These are phyloP conservation scores for Crithidia mellificae DNA, from an alignment of 208 protist species.

Conservation along the genomic window DNA sequence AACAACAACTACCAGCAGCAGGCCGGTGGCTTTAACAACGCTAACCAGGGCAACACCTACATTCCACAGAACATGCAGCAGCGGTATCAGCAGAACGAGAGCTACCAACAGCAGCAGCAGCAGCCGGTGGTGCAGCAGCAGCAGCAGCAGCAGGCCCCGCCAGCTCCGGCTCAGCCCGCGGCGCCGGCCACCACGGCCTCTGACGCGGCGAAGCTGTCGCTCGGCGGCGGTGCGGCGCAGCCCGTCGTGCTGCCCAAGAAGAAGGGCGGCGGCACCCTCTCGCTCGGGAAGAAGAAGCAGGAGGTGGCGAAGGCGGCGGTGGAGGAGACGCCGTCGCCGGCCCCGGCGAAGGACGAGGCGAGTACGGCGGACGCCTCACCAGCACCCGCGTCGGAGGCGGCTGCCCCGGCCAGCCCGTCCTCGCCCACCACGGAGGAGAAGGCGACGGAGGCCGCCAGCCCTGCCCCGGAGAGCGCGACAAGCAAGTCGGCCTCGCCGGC, in stretches of 20 bases:
- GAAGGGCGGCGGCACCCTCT: slow-evolving; percentile 70
- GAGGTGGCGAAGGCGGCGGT: slow-evolving; percentile 41
- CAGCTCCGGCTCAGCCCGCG: slow-evolving; percentile 4
- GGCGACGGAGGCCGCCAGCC: not conserved
- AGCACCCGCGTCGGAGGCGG: slow-evolving; percentile 4
- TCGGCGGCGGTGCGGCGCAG: slow-evolving; percentile 43
- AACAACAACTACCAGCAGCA: slow-evolving; percentile 15
- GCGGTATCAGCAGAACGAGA: slow-evolving; percentile 19
- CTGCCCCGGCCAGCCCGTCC: slow-evolving; percentile 11
- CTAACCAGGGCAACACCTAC: not conserved
- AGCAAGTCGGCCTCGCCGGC: slow-evolving; percentile 25
- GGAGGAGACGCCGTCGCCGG: slow-evolving; percentile 19
- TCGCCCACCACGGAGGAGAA: not conserved
- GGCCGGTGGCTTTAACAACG: not conserved
- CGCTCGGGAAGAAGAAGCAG: slow-evolving; percentile 74
- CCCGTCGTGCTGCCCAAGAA: slow-evolving; percentile 51
- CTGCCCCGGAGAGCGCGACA: slow-evolving; percentile 6
- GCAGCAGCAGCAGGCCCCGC: not conserved
- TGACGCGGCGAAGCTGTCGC: slow-evolving; percentile 59
- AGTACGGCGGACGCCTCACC: slow-evolving; percentile 1
- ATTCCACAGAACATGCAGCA: slow-evolving; percentile 25
- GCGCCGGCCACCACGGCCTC: slow-evolving; percentile 13
- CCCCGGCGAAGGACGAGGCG: slow-evolving; percentile 23
- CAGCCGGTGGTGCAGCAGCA: slow-evolving; percentile 7
- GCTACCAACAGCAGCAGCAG: slow-evolving; percentile 25